phyloP scores from a whole-genome alignment of 83 land plant genomes.

The Thuja plicata region DNA sequence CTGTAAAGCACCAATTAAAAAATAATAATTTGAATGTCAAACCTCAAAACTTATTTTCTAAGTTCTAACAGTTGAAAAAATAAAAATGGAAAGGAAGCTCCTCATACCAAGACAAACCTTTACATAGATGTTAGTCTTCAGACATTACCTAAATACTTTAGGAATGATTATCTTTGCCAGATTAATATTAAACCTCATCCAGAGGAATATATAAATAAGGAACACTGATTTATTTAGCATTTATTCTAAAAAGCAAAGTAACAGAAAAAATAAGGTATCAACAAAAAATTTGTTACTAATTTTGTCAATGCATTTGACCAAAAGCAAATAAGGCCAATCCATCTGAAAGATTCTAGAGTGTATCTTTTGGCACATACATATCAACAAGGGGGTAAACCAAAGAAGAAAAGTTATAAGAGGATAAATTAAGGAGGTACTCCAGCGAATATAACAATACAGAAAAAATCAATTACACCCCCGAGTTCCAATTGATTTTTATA shows the following conservation, averaged over 20 bases:
- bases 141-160: not conserved
- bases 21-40: not conserved
- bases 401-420: not conserved
- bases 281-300: too few relatives aligned
- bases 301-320: not conserved
- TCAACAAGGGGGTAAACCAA: not conserved
- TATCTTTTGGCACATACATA: not conserved
- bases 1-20: slow-evolving; percentile 22
- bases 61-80: not conserved
- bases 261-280: not conserved
- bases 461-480: too few relatives aligned
- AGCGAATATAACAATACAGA: not conserved
- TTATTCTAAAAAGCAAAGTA: not conserved
- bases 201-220: not conserved
- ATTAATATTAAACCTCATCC: not conserved
- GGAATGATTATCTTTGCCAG: not conserved
- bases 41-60: not conserved
- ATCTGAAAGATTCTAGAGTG: not conserved
- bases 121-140: not conserved
- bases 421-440: not conserved
- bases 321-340: not conserved
- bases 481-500: not conserved
- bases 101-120: not conserved
- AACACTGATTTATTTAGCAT: not conserved
- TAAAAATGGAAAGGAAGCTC: not conserved